Percentiles rank a stretch among this genome's conserved stretches.
phyloP scores from a whole-genome alignment of 345 rosid species.

The Pistacia integerrima region DNA sequence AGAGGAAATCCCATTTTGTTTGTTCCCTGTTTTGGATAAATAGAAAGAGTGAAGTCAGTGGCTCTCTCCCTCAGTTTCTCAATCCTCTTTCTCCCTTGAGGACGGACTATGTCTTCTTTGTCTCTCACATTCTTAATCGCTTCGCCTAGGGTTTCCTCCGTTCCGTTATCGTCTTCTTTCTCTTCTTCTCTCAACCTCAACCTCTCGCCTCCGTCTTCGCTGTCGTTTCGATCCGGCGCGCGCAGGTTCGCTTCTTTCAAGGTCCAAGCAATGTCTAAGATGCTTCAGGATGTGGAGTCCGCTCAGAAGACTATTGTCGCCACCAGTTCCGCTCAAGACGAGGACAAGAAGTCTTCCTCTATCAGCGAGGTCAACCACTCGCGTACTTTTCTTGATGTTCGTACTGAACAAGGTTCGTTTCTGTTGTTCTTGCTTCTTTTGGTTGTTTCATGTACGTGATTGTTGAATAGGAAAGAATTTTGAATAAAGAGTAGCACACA shows the following conservation, averaged over 20 bases:
- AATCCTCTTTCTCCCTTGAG: slow-evolving; percentile 12
- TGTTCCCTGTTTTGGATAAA: too few species aligned
- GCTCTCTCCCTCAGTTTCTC: background rate
- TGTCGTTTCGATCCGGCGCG: slow-evolving; percentile 33
- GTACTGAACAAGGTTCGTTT: slow-evolving; percentile 65
- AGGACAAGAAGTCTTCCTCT: slow-evolving; percentile 19
- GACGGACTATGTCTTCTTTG: slow-evolving; percentile 37
- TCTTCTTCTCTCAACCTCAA: slow-evolving; percentile 29
- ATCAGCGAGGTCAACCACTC: slow-evolving; percentile 41
- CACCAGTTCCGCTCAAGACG: background rate
- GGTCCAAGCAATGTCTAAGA: slow-evolving; percentile 64
- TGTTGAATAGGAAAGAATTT: background rate
- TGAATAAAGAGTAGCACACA: background rate
- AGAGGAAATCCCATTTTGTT: too few species aligned
- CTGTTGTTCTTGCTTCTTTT: background rate
- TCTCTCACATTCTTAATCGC: slow-evolving; percentile 43
- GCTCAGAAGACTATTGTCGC: slow-evolving; percentile 19
- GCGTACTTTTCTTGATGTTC: slow-evolving; percentile 73
- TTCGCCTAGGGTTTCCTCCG: slow-evolving; percentile 40
- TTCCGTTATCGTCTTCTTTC: slow-evolving; percentile 10
- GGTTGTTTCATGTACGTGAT: slow-evolving; percentile 5
- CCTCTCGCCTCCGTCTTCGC: slow-evolving; percentile 19
- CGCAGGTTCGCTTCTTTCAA: slow-evolving; percentile 29
- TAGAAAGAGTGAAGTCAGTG: background rate
- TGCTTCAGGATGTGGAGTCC: slow-evolving; percentile 62